phyloP scores from a whole-genome alignment of 208 protist genomes.

The Balamuthia mandrillaris region DNA sequence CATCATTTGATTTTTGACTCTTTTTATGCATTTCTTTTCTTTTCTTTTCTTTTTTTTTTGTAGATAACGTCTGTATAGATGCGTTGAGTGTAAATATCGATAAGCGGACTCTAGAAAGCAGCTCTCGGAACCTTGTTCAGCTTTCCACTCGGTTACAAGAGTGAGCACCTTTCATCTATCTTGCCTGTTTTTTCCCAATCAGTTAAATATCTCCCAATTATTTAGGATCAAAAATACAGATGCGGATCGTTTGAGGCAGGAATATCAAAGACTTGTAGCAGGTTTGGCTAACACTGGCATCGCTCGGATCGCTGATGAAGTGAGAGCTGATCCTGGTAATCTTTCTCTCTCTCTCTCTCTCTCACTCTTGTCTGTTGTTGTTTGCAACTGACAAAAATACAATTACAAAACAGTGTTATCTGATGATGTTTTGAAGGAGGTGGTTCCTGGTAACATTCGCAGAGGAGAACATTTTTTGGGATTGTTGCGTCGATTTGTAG shows the following conservation, averaged over 20 bases:
- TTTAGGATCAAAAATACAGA: constrained; percentile 57
- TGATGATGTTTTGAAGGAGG: constrained; percentile 83
- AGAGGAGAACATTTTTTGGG: constrained; percentile 91
- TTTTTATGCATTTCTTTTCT: too few species aligned
- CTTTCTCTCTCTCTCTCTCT: background rate
- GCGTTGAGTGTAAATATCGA: constrained; percentile 93
- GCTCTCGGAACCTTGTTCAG: constrained; percentile 56
- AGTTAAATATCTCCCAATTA: too few species aligned
- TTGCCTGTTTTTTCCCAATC: background rate
- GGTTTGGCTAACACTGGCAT: constrained; percentile 80
- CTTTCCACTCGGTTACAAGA: constrained; percentile 38
- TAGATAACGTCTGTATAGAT: constrained; percentile 98
- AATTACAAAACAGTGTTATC: constrained; percentile 50
- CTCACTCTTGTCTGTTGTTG: background rate
- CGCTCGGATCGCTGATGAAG: constrained; percentile 22
- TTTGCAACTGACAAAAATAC: too few species aligned
- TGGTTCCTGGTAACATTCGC: constrained; percentile 92
- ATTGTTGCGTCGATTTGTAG: constrained; percentile 87
- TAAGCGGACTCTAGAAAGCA: constrained; percentile 78
- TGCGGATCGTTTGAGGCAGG: constrained; percentile 82
- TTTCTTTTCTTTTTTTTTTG: background rate
- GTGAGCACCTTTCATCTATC: background rate
- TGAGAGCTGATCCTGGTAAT: background rate
- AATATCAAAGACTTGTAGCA: constrained; percentile 88
- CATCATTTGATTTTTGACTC: background rate